Percentiles rank a stretch among this genome's conserved stretches.
Conservation (phyloP, 495 filamentous ascomycete genomes). For the Viridothelium virens region DNA sequence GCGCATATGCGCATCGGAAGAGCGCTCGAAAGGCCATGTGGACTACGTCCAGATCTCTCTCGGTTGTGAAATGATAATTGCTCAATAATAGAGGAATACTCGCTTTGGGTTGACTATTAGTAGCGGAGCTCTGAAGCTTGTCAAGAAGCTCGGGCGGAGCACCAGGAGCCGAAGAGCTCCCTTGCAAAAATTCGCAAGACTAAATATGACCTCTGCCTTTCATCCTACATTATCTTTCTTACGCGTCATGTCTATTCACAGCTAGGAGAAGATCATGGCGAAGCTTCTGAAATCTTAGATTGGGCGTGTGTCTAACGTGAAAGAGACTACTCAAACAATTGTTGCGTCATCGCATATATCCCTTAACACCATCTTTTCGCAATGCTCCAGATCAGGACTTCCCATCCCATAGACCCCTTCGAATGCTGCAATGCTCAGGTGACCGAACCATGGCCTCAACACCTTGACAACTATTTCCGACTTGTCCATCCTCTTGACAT, state of each 20-base stretch:
- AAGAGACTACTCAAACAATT: conserved; percentile 37
- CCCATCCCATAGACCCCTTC: conserved; percentile 86
- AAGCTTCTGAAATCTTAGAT: too few relatives aligned
- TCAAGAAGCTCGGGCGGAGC: neutral
- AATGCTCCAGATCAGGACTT: conserved; percentile 58
- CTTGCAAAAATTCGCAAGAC: neutral
- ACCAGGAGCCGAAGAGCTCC: neutral
- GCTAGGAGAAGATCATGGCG: neutral
- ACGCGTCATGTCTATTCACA: neutral
- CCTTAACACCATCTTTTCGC: conserved; percentile 57
- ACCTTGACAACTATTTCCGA: conserved; percentile 44
- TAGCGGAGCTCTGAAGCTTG: neutral
- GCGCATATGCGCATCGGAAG: neutral
- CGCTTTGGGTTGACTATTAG: neutral
- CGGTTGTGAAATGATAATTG: neutral
- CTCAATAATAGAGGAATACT: neutral
- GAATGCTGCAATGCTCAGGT: conserved; percentile 84
- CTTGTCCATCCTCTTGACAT: conserved; percentile 30
- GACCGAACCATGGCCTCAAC: conserved; percentile 79
- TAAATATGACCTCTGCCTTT: too few relatives aligned
- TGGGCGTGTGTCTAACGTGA: neutral
- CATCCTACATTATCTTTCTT: too few relatives aligned
- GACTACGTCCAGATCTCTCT: neutral
- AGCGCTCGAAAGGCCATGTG: neutral
- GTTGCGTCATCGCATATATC: conserved; percentile 79